Conservation (phyloP, 2,329 filamentous ascomycete species). For the Diaporthe citri region DNA sequence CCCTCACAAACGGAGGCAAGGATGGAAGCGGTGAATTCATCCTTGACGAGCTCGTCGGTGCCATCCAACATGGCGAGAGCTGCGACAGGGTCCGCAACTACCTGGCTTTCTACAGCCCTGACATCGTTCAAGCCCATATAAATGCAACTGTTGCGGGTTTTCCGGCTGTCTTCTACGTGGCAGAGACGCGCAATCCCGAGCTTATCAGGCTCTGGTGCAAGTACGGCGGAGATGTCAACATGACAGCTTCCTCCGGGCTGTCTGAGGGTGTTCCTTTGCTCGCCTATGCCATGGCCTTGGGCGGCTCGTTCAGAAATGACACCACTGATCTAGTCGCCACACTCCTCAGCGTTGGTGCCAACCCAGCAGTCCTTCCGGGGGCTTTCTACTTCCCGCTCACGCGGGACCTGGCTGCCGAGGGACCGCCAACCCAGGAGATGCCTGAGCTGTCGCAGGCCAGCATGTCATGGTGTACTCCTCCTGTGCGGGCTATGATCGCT, state of each 20-base stretch:
- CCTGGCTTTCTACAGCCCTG: conserved; percentile 1
- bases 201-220: conserved; percentile 28
- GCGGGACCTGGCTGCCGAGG: conserved; percentile 5
- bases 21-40: not conserved
- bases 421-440: not conserved
- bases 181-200: conserved; percentile 6
- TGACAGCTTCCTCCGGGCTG: not conserved
- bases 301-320: conserved; percentile 5
- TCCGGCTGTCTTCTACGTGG: conserved; percentile 15
- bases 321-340: conserved; percentile 23
- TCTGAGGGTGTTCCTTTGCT: conserved; percentile 16
- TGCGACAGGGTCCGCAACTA: conserved; percentile 14
- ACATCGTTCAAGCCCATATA: not conserved
- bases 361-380: not conserved
- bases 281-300: conserved; percentile 8
- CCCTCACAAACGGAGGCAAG: conserved; percentile 7
- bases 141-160: not conserved
- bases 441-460: not conserved
- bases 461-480: conserved; percentile 22
- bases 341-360: conserved; percentile 12
- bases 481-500: not conserved
- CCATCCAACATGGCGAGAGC: conserved; percentile 18
- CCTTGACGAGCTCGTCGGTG: conserved; percentile 16
- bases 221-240: conserved; percentile 2
- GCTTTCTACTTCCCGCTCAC: conserved; percentile 14